Base-by-base conservation (phyloP, 2,329 filamentous ascomycete species). In the Fusarium staphyleae region DNA sequence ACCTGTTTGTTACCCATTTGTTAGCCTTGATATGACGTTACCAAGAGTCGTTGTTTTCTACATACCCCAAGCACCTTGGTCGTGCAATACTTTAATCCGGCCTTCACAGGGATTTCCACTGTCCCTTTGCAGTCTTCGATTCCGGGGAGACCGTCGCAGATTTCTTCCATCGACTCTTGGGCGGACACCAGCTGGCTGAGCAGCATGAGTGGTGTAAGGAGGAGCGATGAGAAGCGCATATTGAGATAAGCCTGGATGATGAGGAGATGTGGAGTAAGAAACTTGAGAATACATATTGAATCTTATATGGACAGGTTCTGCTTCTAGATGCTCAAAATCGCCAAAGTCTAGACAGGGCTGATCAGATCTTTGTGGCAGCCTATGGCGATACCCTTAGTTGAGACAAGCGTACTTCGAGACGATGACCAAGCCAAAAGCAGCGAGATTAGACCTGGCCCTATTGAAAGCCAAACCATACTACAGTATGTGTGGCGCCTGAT, bases 81-180 rank as follows among this genome's bases (percentile, higher is more conserved):
- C 15, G 15, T 13, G 13, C 46, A 49, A 24, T 34, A 35, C 29
- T 36, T 43, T 30, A 49, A 22, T 14, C 35, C 16, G 22, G 46
- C 46, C 15, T 29, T 43, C 6, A 36, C 29, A 22, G 46, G 46
- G 11, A 49, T 15, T 13, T 34, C 22, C 4, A 49, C 4, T 4
- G 37, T 6, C 2, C 37, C 46, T 15, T 16, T 49, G 39, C 46
- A 49, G 15, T 13, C 46, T 6, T 28, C 12, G 12, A 49, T 43
- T 2, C 46, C 46, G 10, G n/a, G 19, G 30, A 22, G 24, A 36
- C 16, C 37, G 18, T 10, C 22, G 11, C 37, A 49, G 16, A 49
- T 43, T 36, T 49, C 14, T 1, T 41, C 41, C 9, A 44, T 28
- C 8, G 32, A 14, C 12, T 43, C 30, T 43, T 14, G 22, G 9